Conservation (phyloP, 306 rosid species). For the Inga leiocalycina region DNA sequence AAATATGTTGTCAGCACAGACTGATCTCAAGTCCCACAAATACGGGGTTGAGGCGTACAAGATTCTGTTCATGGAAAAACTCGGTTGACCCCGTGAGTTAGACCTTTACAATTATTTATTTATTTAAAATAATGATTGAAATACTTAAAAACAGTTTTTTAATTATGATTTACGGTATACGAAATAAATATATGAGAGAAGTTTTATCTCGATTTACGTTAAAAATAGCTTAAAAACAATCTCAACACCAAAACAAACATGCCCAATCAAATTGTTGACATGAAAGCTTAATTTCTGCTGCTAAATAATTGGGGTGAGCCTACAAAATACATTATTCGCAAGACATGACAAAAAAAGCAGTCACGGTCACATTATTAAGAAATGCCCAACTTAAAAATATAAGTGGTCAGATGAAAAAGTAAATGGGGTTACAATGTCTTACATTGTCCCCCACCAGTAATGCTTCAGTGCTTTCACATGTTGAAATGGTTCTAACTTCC, state of each 20-base stretch:
- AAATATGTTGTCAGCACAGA: neutral
- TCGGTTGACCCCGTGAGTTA: neutral
- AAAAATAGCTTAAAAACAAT: too few relatives aligned
- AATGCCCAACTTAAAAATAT: neutral
- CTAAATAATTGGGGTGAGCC: neutral
- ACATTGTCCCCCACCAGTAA: conserved; percentile 31
- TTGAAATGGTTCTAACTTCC: conserved; percentile 1
- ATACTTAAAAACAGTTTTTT: too few relatives aligned
- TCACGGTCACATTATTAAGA: neutral
- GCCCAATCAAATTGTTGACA: neutral
- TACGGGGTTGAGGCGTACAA: neutral
- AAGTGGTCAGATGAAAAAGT: neutral
- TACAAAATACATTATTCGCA: neutral
- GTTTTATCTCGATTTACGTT: too few relatives aligned
- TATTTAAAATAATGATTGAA: too few relatives aligned
- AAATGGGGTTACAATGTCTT: conserved; percentile 2
- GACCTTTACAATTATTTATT: neutral
- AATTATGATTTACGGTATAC: too few relatives aligned
- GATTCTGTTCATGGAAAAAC: neutral
- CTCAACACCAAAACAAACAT: too few relatives aligned
- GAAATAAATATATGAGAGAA: too few relatives aligned
- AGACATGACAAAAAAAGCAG: neutral
- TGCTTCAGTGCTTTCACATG: neutral
- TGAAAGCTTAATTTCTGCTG: neutral
- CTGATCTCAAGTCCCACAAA: neutral